Percentiles rank a stretch among this genome's conserved stretches.
phyloP scores from a whole-genome alignment of 2,329 filamentous ascomycete species.

The Hortaea sp. region DNA sequence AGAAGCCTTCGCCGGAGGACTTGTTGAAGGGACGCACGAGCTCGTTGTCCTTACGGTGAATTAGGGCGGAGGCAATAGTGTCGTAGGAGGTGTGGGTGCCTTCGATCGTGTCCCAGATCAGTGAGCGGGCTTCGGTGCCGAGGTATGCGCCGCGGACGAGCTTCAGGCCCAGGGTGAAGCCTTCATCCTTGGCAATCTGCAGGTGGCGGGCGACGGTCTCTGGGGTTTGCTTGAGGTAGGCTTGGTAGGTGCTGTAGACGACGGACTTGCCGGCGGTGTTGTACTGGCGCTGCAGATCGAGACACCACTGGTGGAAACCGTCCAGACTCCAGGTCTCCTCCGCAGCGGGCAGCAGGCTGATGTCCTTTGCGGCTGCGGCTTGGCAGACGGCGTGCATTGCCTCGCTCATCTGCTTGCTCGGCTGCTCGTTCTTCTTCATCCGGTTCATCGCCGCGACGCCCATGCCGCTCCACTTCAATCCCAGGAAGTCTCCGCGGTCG shows the following conservation, averaged over 20 bases:
- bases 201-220: conserved; percentile 37
- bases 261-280: conserved; percentile 48
- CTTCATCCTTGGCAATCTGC: conserved; percentile 32
- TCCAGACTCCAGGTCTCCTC: conserved; percentile 71
- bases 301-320: conserved; percentile 72
- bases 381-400: conserved; percentile 68
- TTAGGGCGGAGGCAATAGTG: conserved; percentile 54
- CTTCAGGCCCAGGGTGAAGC: conserved; percentile 47
- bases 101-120: conserved; percentile 46
- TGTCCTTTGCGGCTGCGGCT: conserved; percentile 56
- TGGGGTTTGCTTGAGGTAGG: conserved; percentile 43
- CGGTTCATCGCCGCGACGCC: conserved; percentile 61
- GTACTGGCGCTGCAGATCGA: conserved; percentile 58
- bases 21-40: conserved; percentile 35
- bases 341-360: conserved; percentile 73
- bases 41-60: conserved; percentile 52
- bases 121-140: conserved; percentile 36
- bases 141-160: conserved; percentile 50
- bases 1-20: conserved; percentile 18
- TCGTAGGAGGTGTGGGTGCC: conserved; percentile 58
- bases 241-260: conserved; percentile 59
- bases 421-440: conserved; percentile 52
- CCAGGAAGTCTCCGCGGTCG: conserved; percentile 43
- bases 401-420: conserved; percentile 53
- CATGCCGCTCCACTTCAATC: conserved; percentile 67